A percentile compares a stretch with the other conserved stretches of the same genome.
phyloP scores from a whole-genome alignment of 331 rosid species.

The Quercus lobata region DNA sequence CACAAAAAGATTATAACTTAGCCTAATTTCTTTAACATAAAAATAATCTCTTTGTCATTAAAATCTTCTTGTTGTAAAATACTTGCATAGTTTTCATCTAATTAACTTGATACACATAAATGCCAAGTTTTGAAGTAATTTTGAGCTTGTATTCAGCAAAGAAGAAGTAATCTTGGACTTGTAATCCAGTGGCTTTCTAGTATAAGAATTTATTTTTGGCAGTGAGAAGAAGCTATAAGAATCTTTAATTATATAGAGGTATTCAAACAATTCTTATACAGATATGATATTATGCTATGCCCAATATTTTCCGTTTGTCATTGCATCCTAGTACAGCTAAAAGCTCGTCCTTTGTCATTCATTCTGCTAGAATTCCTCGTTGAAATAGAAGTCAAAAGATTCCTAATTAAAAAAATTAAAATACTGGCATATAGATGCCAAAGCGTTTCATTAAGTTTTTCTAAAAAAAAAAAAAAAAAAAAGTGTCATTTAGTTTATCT shows the following conservation, averaged over 20 bases:
- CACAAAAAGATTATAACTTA: neutral
- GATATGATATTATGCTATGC: neutral
- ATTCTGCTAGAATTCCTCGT: neutral
- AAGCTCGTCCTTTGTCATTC: neutral
- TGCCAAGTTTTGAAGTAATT: neutral
- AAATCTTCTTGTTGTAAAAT: no score
- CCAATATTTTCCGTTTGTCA: neutral
- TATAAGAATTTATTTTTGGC: neutral
- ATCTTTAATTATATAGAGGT: no score
- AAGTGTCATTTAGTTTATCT: neutral
- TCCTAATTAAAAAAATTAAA: slow-evolving; percentile 4
- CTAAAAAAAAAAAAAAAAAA: neutral
- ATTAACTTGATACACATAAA: neutral
- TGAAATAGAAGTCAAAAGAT: slow-evolving; percentile 9
- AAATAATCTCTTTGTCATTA: neutral
- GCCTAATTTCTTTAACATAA: neutral
- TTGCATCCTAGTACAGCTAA: neutral
- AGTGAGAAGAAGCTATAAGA: neutral
- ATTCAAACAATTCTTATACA: neutral
- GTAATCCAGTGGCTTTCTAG: neutral
- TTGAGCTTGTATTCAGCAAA: no score
- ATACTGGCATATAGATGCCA: neutral
- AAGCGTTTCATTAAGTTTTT: slow-evolving; percentile 1
- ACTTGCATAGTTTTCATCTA: neutral
- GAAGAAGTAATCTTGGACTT: no score